Base-by-base conservation (phyloP, 768 basidiomycete species). In the Pleurotus ostreatus region DNA sequence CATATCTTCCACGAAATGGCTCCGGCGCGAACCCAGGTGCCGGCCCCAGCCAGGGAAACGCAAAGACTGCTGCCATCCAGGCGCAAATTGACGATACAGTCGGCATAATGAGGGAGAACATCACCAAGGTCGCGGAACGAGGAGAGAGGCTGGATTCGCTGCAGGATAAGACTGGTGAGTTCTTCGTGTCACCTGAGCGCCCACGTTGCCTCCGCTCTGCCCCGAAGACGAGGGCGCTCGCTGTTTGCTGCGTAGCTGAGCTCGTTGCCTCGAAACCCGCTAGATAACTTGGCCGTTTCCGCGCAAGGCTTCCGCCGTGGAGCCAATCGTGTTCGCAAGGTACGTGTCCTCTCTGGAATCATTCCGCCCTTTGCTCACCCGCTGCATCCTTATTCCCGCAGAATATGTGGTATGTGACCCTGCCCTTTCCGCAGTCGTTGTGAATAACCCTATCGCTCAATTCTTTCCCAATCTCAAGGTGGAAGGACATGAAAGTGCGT, bases 221-320 rank as follows among this genome's bases (percentile, higher is more conserved):
- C 20, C 23, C 25, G 9, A 51, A n/a, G 37, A 13, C 16, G 46
- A 55, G 26, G n/a, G 43, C 12, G 4, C 25, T 38, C 9, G 16
- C 52, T 34, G 13, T 25, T 16, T 26, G 26, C 39, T 7, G 13
- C 25, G 49, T 46, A 5, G 15, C 38, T 12, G 39, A 51, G 6
- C 39, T 44, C 25, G 20, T 40, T 8, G 8, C 41, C 41, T 18
- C 15, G 30, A 15, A 26, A 9, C 13, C 15, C 53, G 56, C 51
- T 45, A 97, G 97, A 99, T 74, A 97, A 89, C 68, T 83, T 99
- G 55, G 96, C 97, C 26, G 92, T 96, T 41, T 97, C 94, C 22
- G 97, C 97, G n/a, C 96, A 99, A 76, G 94, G 94, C 23, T 99
- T 99, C 85, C 87, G 94, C 60, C 83, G 94, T 61, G 95, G 97